Evolutionary conservation across 345 rosid genomes (phyloP).

Genomic region (Populus alba): DNA sequence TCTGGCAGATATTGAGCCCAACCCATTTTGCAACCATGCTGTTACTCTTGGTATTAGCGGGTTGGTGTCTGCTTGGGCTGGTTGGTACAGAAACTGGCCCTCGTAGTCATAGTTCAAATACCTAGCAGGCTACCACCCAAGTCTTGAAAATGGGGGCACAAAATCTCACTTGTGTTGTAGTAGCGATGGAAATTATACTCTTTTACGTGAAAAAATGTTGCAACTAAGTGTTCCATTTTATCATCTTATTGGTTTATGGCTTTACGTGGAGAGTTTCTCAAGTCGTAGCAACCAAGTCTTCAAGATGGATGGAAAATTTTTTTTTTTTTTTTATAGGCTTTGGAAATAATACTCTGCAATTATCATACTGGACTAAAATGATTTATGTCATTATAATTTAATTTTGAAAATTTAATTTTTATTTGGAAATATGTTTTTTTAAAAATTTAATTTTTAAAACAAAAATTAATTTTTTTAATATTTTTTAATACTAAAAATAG

Average conservation of each 20-base stretch:
- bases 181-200: not conserved
- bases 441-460: no score
- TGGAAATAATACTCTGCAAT: not conserved
- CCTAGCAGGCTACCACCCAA: not conserved
- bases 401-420: no score
- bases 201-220: not conserved
- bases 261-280: no score
- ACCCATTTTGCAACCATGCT: slow-evolving; percentile 76
- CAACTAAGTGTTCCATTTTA: not conserved
- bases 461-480: no score
- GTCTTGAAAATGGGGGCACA: not conserved
- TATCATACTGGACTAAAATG: not conserved
- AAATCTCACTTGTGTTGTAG: not conserved
- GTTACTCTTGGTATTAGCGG: slow-evolving; percentile 82
- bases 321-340: no score
- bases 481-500: no score
- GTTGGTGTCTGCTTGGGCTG: slow-evolving; percentile 95
- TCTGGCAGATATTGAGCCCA: slow-evolving; percentile 79
- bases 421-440: no score
- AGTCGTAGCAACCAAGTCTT: no score
- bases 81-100: slow-evolving; percentile 98
- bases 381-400: no score
- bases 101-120: slow-evolving; percentile 19
- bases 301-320: not conserved
- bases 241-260: no score